phyloP scores from a whole-genome alignment of 306 rosid genomes.

The Echinosophora koreensis region DNA sequence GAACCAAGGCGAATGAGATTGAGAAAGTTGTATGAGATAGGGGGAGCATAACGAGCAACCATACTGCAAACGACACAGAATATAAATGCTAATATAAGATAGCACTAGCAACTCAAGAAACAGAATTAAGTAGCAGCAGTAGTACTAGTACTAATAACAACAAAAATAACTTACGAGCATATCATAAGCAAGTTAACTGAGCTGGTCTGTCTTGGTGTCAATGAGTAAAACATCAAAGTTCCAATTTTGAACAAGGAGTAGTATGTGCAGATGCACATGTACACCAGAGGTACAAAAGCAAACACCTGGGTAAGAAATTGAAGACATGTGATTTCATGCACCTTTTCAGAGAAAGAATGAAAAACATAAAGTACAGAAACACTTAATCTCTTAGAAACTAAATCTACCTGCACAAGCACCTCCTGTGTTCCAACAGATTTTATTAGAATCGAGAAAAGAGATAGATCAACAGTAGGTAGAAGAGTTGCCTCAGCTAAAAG shows the following conservation, averaged over 20 bases:
- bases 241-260: conserved; percentile 96
- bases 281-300: conserved; percentile 95
- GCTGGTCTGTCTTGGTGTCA: conserved; percentile 94
- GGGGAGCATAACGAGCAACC: conserved; percentile 99
- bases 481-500: conserved; percentile 97
- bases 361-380: conserved; percentile 1
- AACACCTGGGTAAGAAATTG: conserved; percentile 68
- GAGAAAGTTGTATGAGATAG: conserved; percentile 94
- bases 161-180: conserved; percentile 85
- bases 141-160: neutral
- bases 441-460: conserved; percentile 92
- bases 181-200: conserved; percentile 97
- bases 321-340: conserved; percentile 41
- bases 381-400: conserved; percentile 27
- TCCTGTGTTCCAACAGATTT: conserved; percentile 80
- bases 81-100: conserved; percentile 35
- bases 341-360: conserved; percentile 9
- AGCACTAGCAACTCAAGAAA: conserved; percentile 27
- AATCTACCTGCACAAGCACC: conserved; percentile 90
- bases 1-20: conserved; percentile 81
- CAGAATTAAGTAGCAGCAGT: conserved; percentile 28
- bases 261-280: conserved; percentile 98
- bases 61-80: conserved; percentile 63
- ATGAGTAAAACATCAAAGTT: conserved; percentile 86
- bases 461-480: conserved; percentile 84